These are phyloP conservation scores for Stemphylium beticola DNA, from an alignment of 2,329 filamentous ascomycete genomes.

Conservation along the genomic window DNA sequence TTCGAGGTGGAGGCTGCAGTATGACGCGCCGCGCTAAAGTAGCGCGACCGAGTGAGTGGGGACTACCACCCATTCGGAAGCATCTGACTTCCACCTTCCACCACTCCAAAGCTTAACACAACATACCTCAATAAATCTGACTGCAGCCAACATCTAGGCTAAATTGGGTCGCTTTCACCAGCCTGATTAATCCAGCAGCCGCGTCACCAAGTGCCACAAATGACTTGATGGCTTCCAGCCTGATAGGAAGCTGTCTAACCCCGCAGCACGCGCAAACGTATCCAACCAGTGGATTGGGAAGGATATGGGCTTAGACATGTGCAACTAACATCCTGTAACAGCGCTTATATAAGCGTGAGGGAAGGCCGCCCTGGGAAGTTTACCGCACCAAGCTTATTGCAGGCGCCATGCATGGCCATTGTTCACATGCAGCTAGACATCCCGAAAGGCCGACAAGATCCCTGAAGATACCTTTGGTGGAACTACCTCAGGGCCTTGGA, in stretches of 20 bases:
- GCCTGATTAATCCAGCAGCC: neutral
- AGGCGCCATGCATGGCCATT: neutral
- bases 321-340: neutral
- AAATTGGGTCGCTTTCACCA: neutral
- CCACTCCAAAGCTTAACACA: neutral
- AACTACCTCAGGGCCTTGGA: no score
- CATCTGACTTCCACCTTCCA: neutral
- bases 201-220: no score
- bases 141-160: neutral
- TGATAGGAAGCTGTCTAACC: no score
- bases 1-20: conserved; percentile 10
- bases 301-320: no score
- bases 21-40: conserved; percentile 18
- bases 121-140: neutral
- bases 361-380: neutral
- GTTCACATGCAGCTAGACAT: neutral
- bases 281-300: no score
- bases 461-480: no score
- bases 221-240: no score
- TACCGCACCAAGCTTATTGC: neutral
- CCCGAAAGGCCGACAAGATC: no score
- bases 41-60: conserved; percentile 1
- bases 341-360: neutral
- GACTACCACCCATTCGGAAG: neutral
- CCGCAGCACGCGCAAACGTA: no score